Evolutionary conservation across 257 asterid species (phyloP).

Genomic region (Linaria vulgaris): DNA sequence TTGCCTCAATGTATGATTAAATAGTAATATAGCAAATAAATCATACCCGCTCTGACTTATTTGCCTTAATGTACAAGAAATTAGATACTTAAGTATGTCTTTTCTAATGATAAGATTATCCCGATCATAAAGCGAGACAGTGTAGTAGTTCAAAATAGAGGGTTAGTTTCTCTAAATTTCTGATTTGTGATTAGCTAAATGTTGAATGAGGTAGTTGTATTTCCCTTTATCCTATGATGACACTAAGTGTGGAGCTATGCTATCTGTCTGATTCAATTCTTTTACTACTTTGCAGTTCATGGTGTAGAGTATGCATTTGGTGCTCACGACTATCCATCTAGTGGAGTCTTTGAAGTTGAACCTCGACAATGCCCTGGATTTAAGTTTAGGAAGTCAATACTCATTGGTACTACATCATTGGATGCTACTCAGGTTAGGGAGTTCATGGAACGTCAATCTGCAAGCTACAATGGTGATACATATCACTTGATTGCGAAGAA

Average conservation of each 20-base stretch:
- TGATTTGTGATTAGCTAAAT: background rate
- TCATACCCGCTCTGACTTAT: no score
- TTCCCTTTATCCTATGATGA: background rate
- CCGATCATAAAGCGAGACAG: background rate
- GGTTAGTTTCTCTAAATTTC: no score
- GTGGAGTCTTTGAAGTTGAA: slow-evolving; percentile 86
- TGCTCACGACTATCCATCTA: slow-evolving; percentile 73
- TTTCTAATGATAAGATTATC: background rate
- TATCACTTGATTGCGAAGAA: slow-evolving; percentile 81
- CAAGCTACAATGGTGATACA: slow-evolving; percentile 66
- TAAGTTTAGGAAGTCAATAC: slow-evolving; percentile 68
- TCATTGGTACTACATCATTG: slow-evolving; percentile 60
- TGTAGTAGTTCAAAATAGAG: no score
- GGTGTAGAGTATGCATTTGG: slow-evolving; percentile 85
- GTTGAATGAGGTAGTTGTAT: background rate
- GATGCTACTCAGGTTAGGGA: slow-evolving; percentile 62
- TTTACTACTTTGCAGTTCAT: slow-evolving; percentile 48
- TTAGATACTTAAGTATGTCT: background rate
- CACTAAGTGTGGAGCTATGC: background rate
- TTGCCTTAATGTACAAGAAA: no score
- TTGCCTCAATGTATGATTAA: no score
- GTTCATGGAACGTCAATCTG: slow-evolving; percentile 70
- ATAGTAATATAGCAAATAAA: no score
- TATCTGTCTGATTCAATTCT: slow-evolving; percentile 14
- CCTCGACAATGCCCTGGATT: slow-evolving; percentile 85